Evolutionary conservation across 1,139 yeast species (phyloP).

Genomic region (Spathaspora jeffriesii): DNA sequence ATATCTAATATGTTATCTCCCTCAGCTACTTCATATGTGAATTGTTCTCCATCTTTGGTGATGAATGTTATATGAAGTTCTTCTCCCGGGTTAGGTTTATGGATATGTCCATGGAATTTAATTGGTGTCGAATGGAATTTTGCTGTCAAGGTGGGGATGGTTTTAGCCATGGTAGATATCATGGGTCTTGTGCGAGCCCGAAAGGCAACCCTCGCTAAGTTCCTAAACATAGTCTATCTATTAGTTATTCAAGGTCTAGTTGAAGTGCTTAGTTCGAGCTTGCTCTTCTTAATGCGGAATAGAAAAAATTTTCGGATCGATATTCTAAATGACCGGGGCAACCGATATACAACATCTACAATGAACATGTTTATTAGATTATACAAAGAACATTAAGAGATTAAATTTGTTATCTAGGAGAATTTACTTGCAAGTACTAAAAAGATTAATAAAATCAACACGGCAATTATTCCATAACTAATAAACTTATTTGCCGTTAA

Average conservation of each 20-base stretch:
- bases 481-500: constrained; percentile 94
- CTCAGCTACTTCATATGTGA: constrained; percentile 81
- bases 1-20: constrained; percentile 93
- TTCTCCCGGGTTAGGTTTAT: constrained; percentile 91
- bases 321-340: background rate
- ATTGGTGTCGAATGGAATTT: constrained; percentile 23
- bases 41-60: constrained; percentile 86
- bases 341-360: background rate
- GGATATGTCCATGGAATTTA: constrained; percentile 74
- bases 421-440: constrained; percentile 88
- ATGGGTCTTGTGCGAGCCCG: background rate
- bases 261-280: background rate
- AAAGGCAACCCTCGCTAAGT: constrained; percentile 1
- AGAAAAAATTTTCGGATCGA: constrained; percentile 2
- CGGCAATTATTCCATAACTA: constrained; percentile 93
- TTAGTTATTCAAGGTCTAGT: background rate
- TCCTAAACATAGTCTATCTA: constrained; percentile 2
- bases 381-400: background rate
- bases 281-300: constrained; percentile 1
- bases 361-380: background rate
- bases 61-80: constrained; percentile 90
- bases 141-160: constrained; percentile 1
- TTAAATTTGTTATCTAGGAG: constrained; percentile 38
- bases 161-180: background rate
- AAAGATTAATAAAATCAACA: constrained; percentile 77